These are phyloP conservation scores for Fomitiporia mediterranea DNA, from an alignment of 1,284 basidiomycete genomes.

Conservation along the genomic window DNA sequence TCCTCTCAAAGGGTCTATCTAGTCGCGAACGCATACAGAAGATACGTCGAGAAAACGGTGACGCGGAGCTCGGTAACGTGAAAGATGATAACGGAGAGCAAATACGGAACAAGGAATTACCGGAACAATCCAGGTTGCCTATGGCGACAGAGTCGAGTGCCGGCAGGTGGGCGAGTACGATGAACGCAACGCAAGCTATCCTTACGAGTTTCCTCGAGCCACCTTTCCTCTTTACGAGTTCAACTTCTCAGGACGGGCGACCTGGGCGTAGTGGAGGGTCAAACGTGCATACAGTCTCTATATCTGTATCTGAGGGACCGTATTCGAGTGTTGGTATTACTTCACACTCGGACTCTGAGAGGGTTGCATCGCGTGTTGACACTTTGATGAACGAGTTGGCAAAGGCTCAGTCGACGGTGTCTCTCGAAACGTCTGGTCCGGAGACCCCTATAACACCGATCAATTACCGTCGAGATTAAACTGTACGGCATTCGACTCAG, in stretches of 20 bases:
- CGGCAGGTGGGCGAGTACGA: background rate
- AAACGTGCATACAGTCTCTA: background rate
- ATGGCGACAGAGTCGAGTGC: background rate
- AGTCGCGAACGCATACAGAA: background rate
- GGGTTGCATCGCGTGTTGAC: background rate
- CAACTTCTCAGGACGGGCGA: too few species aligned
- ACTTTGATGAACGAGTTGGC: background rate
- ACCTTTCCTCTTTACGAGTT: slow-evolving; percentile 9
- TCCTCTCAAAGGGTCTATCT: slow-evolving; percentile 1
- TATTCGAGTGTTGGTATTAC: background rate
- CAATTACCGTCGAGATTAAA: too few species aligned
- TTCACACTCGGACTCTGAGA: background rate
- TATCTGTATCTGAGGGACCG: background rate
- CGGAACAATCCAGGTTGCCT: background rate
- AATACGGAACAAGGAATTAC: background rate
- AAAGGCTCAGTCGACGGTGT: background rate
- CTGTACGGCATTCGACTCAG: too few species aligned
- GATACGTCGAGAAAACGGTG: background rate
- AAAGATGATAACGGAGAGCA: background rate
- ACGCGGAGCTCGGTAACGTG: background rate
- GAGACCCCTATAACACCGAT: too few species aligned
- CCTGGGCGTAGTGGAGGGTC: background rate
- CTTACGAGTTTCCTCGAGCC: slow-evolving; percentile 16
- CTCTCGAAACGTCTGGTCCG: background rate
- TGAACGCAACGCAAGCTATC: slow-evolving; percentile 4